phyloP scores from a whole-genome alignment of 2,329 filamentous ascomycete genomes.

The Trichoderma lentiforme region DNA sequence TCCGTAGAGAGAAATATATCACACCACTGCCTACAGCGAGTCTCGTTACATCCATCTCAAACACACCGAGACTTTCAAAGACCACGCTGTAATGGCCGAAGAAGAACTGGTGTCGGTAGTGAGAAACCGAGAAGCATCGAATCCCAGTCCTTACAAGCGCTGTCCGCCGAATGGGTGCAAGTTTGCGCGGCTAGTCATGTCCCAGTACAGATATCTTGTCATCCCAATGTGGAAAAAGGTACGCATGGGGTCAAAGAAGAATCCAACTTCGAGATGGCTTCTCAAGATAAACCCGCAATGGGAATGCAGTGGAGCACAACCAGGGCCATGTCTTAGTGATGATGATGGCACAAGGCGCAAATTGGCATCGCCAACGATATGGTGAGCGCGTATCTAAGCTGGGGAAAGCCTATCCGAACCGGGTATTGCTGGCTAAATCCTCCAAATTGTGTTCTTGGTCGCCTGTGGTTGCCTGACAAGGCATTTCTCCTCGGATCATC shows the following conservation, averaged over 20 bases:
- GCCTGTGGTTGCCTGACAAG: not conserved
- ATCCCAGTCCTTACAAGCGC: not conserved
- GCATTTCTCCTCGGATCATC: not conserved
- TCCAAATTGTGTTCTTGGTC: not conserved
- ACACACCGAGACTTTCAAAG: not conserved
- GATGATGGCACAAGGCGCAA: not conserved
- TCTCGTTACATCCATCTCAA: not conserved
- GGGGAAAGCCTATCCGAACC: too few relatives aligned
- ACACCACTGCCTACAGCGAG: not conserved
- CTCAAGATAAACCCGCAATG: not conserved
- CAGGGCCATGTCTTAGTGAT: not conserved
- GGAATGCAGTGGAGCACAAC: not conserved
- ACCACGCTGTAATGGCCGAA: not conserved
- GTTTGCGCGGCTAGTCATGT: not conserved
- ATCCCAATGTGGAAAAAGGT: not conserved
- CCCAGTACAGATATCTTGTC: not conserved
- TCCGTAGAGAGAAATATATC: not conserved
- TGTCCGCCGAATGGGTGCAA: not conserved
- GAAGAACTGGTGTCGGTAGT: too few relatives aligned
- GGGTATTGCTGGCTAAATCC: not conserved
- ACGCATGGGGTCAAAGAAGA: not conserved
- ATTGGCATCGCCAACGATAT: not conserved
- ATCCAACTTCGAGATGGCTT: not conserved
- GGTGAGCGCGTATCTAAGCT: not conserved
- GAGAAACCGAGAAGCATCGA: not conserved